Conservation (phyloP, 1,284 basidiomycete species). For the Ganoderma lucidum region DNA sequence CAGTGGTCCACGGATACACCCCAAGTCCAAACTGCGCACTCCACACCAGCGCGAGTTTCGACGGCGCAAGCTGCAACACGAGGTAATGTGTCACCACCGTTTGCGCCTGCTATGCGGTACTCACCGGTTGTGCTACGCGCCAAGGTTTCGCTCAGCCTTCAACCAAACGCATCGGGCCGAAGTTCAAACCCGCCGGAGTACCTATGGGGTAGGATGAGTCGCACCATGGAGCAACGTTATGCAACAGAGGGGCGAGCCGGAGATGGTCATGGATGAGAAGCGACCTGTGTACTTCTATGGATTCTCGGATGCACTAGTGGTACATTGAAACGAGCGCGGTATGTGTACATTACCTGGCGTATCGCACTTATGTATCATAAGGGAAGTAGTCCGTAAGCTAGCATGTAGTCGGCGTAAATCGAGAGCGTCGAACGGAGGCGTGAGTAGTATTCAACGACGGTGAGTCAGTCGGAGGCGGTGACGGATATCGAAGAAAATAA, state of each 20-base stretch:
- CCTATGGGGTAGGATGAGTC: constrained; percentile 17
- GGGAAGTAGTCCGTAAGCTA: constrained; percentile 17
- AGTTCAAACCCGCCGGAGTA: constrained; percentile 41
- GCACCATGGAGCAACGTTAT: not conserved
- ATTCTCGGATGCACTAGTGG: constrained; percentile 24
- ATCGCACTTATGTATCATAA: constrained; percentile 28
- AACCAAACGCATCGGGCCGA: constrained; percentile 34
- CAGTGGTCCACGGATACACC: constrained; percentile 22
- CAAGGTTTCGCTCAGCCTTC: constrained; percentile 35
- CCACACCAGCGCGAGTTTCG: constrained; percentile 11
- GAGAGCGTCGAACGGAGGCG: constrained; percentile 10
- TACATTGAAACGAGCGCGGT: constrained; percentile 32
- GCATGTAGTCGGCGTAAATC: constrained; percentile 16
- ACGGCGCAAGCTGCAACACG: constrained; percentile 16
- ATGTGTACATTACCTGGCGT: constrained; percentile 37
- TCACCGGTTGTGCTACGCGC: not conserved
- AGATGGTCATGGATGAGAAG: not conserved
- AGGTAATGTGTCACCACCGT: not conserved
- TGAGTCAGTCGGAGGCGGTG: constrained; percentile 9
- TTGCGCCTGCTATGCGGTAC: no score
- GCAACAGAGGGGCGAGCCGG: not conserved
- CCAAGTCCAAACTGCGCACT: not conserved
- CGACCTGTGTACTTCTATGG: constrained; percentile 19
- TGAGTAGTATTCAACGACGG: constrained; percentile 4
- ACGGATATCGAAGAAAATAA: constrained; percentile 7